Conservation (phyloP, 495 filamentous ascomycete genomes). For the Tuber aestivum region DNA sequence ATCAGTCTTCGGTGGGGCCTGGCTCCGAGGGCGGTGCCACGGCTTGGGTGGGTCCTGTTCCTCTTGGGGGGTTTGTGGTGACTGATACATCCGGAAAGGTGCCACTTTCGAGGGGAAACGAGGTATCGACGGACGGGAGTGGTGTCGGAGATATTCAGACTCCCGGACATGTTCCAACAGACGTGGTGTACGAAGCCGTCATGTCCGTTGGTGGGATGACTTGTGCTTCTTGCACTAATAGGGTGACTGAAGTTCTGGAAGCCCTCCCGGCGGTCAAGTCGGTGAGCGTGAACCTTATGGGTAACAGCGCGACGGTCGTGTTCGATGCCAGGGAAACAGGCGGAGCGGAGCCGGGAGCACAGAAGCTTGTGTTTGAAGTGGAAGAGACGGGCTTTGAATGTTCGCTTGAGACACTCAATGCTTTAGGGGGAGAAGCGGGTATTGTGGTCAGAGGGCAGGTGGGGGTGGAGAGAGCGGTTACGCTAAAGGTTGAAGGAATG, state of each 20-base stretch:
- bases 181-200: slow-evolving; percentile 46
- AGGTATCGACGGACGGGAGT: not conserved
- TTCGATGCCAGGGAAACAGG: slow-evolving; percentile 52
- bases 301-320: slow-evolving; percentile 63
- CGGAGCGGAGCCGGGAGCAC: slow-evolving; percentile 43
- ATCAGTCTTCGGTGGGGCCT: not conserved
- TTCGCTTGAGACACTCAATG: slow-evolving; percentile 51
- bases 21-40: not conserved
- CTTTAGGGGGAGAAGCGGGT: slow-evolving; percentile 24
- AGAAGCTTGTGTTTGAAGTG: slow-evolving; percentile 61
- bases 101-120: not conserved
- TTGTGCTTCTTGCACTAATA: slow-evolving; percentile 66
- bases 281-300: slow-evolving; percentile 63
- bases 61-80: not conserved
- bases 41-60: not conserved
- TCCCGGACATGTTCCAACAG: not conserved
- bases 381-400: slow-evolving; percentile 78
- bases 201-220: slow-evolving; percentile 79
- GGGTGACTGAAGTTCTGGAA: slow-evolving; percentile 59
- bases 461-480: slow-evolving; percentile 19
- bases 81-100: not conserved
- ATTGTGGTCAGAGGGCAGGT: slow-evolving; percentile 23
- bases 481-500: slow-evolving; percentile 62
- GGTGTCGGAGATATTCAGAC: not conserved
- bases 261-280: slow-evolving; percentile 58